Evolutionary conservation across 2,329 filamentous ascomycete genomes (phyloP).

Genomic region (Aphanoascus verrucosus): DNA sequence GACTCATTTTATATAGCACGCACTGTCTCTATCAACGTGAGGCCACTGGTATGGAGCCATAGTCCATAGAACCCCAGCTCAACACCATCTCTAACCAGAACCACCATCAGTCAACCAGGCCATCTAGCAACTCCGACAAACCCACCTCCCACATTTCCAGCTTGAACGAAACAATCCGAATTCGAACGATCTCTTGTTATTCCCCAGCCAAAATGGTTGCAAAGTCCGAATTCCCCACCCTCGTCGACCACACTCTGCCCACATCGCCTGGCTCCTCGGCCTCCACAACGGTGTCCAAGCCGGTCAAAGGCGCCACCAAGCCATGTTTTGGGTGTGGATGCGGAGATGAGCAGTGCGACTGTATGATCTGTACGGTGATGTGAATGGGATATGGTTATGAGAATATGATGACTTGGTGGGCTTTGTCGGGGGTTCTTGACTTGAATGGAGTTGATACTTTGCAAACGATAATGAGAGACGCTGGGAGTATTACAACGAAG

Average conservation of each 20-base stretch:
- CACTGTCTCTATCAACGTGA: too few species aligned
- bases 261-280: conserved; percentile 25
- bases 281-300: conserved; percentile 27
- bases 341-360: conserved; percentile 34
- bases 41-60: too few species aligned
- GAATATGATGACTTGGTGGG: background rate
- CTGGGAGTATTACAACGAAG: background rate
- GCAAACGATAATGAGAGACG: background rate
- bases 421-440: background rate
- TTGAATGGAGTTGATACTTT: background rate
- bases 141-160: background rate
- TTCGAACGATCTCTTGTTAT: background rate
- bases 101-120: too few species aligned
- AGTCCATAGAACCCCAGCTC: too few species aligned
- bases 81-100: too few species aligned
- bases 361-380: conserved; percentile 34
- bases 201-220: conserved; percentile 8
- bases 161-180: background rate
- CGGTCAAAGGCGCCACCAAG: conserved; percentile 31
- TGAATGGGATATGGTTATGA: conserved; percentile 17
- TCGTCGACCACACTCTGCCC: conserved; percentile 27
- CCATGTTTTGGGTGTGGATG: conserved; percentile 36
- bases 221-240: conserved; percentile 17
- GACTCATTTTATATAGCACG: too few species aligned
- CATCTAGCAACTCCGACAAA: too few species aligned